Percentiles rank a stretch among this genome's conserved stretches.
These are phyloP conservation scores for Phoenix roebelenii DNA, from an alignment of 176 grass and related monocot species.

Conservation along the genomic window DNA sequence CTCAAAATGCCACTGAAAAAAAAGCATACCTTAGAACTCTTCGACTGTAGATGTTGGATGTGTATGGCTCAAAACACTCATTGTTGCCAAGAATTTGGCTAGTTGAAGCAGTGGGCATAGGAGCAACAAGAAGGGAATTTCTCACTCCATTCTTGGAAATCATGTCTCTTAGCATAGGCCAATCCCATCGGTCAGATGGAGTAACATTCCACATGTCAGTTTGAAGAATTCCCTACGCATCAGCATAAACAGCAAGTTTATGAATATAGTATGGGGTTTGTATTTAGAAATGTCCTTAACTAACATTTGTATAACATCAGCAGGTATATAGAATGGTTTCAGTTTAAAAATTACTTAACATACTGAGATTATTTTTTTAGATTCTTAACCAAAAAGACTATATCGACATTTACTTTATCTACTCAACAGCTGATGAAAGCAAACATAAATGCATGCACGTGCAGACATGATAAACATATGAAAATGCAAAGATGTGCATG, in stretches of 20 bases:
- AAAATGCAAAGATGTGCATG: too few species aligned
- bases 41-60: conserved; percentile 76
- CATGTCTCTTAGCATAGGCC: conserved; percentile 2
- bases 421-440: too few species aligned
- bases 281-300: too few species aligned
- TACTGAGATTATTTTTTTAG: too few species aligned
- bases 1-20: conserved; percentile 6
- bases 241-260: background rate
- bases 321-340: too few species aligned
- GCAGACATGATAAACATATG: too few species aligned
- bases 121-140: conserved; percentile 96
- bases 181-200: background rate
- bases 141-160: conserved; percentile 79
- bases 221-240: conserved; percentile 15
- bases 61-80: conserved; percentile 85
- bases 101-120: conserved; percentile 98
- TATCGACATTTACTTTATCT: too few species aligned
- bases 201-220: conserved; percentile 20
- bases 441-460: too few species aligned
- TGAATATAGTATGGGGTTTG: too few species aligned
- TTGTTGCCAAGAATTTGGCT: conserved; percentile 99
- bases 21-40: conserved; percentile 68
- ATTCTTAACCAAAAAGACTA: too few species aligned
- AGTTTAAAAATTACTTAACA: too few species aligned
- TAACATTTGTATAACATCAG: too few species aligned